Percentiles rank a stretch among this genome's conserved stretches.
These are phyloP conservation scores for Pichia sp. DNA, from an alignment of 1,139 yeast genomes.

Conservation along the genomic window DNA sequence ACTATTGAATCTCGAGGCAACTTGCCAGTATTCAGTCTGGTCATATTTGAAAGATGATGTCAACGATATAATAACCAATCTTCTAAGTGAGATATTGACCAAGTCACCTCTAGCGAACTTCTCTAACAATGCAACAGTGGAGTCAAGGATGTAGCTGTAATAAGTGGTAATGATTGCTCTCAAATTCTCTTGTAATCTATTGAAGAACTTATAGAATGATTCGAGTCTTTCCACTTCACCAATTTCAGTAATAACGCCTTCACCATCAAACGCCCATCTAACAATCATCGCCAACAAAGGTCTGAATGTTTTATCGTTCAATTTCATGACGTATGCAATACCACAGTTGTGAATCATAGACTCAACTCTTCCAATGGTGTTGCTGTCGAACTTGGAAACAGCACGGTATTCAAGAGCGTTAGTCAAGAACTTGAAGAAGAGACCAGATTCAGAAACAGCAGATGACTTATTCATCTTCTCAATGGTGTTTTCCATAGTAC, in stretches of 20 bases:
- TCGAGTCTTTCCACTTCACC: slow-evolving; percentile 48
- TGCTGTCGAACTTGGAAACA: slow-evolving; percentile 50
- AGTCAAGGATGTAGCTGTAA: slow-evolving; percentile 77
- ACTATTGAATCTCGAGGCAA: slow-evolving; percentile 74
- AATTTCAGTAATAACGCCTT: slow-evolving; percentile 45
- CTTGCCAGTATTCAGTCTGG: slow-evolving; percentile 92
- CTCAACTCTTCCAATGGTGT: slow-evolving; percentile 77
- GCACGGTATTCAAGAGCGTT: slow-evolving; percentile 66
- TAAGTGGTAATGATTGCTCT: slow-evolving; percentile 85
- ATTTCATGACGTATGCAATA: slow-evolving; percentile 72
- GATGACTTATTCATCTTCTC: slow-evolving; percentile 66
- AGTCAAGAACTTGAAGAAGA: slow-evolving; percentile 64
- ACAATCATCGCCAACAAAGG: slow-evolving; percentile 83
- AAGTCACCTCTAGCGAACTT: slow-evolving; percentile 38
- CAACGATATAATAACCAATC: slow-evolving; percentile 64
- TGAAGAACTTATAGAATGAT: slow-evolving; percentile 83
- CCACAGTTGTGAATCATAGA: slow-evolving; percentile 69
- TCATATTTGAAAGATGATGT: slow-evolving; percentile 80
- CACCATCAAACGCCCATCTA: slow-evolving; percentile 92
- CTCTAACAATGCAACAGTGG: slow-evolving; percentile 48
- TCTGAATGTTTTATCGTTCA: slow-evolving; percentile 89
- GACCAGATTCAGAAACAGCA: slow-evolving; percentile 63
- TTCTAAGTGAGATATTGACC: slow-evolving; percentile 53
- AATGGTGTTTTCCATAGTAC: slow-evolving; percentile 56
- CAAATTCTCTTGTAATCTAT: slow-evolving; percentile 73